phyloP scores from a whole-genome alignment of 2,329 filamentous ascomycete genomes.

The Fusarium avenaceum region DNA sequence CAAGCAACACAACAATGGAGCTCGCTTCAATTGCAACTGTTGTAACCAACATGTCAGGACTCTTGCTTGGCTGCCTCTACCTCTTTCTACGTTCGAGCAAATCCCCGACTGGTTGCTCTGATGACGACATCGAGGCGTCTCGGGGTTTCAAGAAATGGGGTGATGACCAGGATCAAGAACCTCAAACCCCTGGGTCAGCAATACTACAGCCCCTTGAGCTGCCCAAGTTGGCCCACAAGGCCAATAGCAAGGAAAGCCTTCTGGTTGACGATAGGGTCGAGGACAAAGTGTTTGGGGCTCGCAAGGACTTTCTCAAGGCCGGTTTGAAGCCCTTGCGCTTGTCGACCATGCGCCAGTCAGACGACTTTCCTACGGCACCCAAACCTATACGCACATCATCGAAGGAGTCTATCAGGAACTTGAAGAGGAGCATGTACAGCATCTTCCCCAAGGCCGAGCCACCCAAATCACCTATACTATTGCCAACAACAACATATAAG shows the following conservation, averaged over 20 bases:
- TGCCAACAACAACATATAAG: constrained; percentile 64
- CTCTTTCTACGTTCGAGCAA: constrained; percentile 76
- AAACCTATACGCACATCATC: constrained; percentile 34
- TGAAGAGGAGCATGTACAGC: constrained; percentile 48
- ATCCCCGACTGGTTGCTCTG: constrained; percentile 65
- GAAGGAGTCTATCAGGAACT: constrained; percentile 43
- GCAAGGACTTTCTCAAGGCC: constrained; percentile 37
- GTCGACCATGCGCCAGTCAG: constrained; percentile 42
- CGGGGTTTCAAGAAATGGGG: constrained; percentile 37
- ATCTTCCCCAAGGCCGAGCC: constrained; percentile 43
- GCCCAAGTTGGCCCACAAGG: constrained; percentile 25
- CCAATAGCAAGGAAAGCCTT: constrained; percentile 28
- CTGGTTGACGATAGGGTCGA: constrained; percentile 49
- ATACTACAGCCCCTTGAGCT: constrained; percentile 28
- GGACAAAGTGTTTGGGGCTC: constrained; percentile 50
- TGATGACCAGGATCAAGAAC: constrained; percentile 34
- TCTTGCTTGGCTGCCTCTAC: constrained; percentile 75
- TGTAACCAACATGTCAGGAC: constrained; percentile 74
- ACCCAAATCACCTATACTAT: constrained; percentile 50
- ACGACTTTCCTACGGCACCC: constrained; percentile 30
- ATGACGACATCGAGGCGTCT: constrained; percentile 43
- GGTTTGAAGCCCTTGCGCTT: constrained; percentile 40
- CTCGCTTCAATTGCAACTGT: constrained; percentile 75
- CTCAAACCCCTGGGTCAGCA: constrained; percentile 14
- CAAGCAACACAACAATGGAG: constrained; percentile 59